Percentiles rank a stretch among this genome's conserved stretches.
phyloP scores from a whole-genome alignment of 1,284 basidiomycete genomes.

The Polyporus tsugae region DNA sequence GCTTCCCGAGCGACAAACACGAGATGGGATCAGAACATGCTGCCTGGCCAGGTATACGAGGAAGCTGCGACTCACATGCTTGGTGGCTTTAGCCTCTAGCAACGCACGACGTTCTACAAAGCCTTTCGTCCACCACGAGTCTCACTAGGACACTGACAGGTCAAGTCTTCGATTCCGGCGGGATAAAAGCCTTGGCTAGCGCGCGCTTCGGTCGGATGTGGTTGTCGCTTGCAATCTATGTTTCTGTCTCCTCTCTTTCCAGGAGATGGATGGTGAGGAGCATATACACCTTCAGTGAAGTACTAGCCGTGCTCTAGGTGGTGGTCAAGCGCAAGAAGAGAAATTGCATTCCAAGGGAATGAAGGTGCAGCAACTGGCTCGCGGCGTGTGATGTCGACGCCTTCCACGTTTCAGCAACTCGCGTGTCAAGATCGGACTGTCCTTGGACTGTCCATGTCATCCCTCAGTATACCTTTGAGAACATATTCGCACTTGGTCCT shows the following conservation, averaged over 20 bases:
- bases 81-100: not conserved
- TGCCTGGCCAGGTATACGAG: not conserved
- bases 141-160: not conserved
- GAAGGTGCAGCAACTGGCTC: not conserved
- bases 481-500: no score
- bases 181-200: not conserved
- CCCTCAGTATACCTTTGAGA: no score
- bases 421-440: not conserved
- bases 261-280: not conserved
- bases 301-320: not conserved
- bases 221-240: not conserved
- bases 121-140: conserved; percentile 3
- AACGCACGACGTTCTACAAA: no score
- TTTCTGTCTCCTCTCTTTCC: not conserved
- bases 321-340: conserved; percentile 1
- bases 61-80: not conserved
- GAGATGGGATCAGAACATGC: not conserved
- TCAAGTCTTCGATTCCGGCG: not conserved
- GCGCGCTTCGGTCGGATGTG: not conserved
- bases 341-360: not conserved
- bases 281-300: not conserved
- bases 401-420: not conserved
- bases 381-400: not conserved
- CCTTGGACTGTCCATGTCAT: no score
- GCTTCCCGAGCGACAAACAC: not conserved